Conservation (phyloP, 78 protist species). For the Cyanophora paradoxa region DNA sequence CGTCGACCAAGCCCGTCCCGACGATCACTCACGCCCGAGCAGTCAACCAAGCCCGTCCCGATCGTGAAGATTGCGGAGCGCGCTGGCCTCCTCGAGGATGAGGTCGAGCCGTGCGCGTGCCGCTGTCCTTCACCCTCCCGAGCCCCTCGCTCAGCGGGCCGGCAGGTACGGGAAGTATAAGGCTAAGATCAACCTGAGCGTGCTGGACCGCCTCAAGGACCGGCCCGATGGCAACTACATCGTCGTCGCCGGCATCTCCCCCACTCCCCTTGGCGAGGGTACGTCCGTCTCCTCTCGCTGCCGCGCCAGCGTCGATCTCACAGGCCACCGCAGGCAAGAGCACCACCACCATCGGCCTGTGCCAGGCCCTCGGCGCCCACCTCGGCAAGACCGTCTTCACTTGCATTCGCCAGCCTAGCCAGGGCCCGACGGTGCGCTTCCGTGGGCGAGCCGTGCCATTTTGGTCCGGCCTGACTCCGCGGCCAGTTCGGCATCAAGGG, state of each 20-base stretch:
- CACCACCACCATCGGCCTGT: slow-evolving; percentile 77
- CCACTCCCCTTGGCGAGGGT: slow-evolving; percentile 98
- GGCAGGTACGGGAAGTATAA: slow-evolving; percentile 49
- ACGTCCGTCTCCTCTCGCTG: no score
- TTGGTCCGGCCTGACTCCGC: no score
- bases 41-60: slow-evolving; percentile 42
- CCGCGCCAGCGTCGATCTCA: no score
- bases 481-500: slow-evolving; percentile 96
- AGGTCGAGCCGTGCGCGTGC: slow-evolving; percentile 40
- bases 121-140: neutral
- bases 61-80: slow-evolving; percentile 34
- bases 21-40: no score
- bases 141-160: neutral
- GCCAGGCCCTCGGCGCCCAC: slow-evolving; percentile 95
- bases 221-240: slow-evolving; percentile 78
- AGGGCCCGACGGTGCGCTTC: slow-evolving; percentile 80
- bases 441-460: slow-evolving; percentile 94
- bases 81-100: slow-evolving; percentile 41
- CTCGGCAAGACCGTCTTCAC: slow-evolving; percentile 35
- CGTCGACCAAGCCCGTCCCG: no score
- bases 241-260: slow-evolving; percentile 86
- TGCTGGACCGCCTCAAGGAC: slow-evolving; percentile 49
- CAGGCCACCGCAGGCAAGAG: neutral
- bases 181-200: slow-evolving; percentile 64
- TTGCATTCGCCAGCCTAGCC: slow-evolving; percentile 22